Conservation (phyloP, 2,329 filamentous ascomycete genomes). For the Meredithiella fracta region DNA sequence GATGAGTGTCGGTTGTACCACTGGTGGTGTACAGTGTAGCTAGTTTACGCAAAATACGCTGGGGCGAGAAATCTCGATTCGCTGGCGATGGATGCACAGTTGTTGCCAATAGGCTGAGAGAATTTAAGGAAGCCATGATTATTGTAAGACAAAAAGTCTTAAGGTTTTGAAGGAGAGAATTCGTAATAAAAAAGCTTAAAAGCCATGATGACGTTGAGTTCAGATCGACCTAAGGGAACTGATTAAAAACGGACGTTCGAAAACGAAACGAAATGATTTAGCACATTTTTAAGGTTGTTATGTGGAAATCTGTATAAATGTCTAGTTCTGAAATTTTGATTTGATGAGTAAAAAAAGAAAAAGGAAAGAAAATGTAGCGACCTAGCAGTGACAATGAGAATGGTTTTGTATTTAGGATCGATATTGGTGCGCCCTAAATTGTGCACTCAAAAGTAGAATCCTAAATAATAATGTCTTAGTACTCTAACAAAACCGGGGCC, state of each 20-base stretch:
- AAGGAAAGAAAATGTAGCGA: slow-evolving; percentile 17
- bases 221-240: slow-evolving; percentile 43
- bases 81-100: slow-evolving; percentile 39
- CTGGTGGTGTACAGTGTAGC: neutral
- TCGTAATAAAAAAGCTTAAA: slow-evolving; percentile 23
- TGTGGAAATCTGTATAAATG: slow-evolving; percentile 16
- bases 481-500: neutral
- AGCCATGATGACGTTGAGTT: slow-evolving; percentile 45
- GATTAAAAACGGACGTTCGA: slow-evolving; percentile 10
- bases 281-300: slow-evolving; percentile 37
- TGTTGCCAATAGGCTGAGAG: slow-evolving; percentile 46
- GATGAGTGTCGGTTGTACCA: neutral
- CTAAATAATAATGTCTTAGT: neutral
- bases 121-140: slow-evolving; percentile 66
- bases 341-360: slow-evolving; percentile 23
- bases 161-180: slow-evolving; percentile 45
- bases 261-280: slow-evolving; percentile 31
- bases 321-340: slow-evolving; percentile 22
- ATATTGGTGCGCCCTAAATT: neutral
- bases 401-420: slow-evolving; percentile 15
- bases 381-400: neutral
- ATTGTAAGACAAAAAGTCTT: slow-evolving; percentile 54
- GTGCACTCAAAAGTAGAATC: neutral
- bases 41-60: slow-evolving; percentile 25
- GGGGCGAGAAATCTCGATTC: slow-evolving; percentile 62